Evolutionary conservation across 2,329 filamentous ascomycete genomes (phyloP).

Genomic region (Colletotrichum salicis): DNA sequence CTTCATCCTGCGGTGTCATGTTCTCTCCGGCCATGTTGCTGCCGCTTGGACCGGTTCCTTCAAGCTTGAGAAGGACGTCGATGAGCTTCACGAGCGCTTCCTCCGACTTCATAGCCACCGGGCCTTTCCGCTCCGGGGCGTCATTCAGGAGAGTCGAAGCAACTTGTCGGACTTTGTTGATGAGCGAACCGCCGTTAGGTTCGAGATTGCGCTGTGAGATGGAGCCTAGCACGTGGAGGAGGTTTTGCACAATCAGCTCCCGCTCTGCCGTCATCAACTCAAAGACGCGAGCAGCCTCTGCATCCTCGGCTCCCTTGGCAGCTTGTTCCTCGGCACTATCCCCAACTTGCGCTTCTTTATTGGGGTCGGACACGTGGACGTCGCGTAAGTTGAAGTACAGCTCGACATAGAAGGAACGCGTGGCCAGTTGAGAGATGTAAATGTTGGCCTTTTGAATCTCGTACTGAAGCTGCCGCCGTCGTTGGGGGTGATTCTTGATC

Average conservation of each 20-base stretch:
- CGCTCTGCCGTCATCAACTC: slow-evolving; percentile 78
- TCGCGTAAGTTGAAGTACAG: slow-evolving; percentile 84
- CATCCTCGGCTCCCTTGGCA: slow-evolving; percentile 52
- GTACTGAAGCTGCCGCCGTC: slow-evolving; percentile 73
- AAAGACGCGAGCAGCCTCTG: slow-evolving; percentile 61
- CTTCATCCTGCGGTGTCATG: slow-evolving; percentile 71
- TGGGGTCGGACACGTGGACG: slow-evolving; percentile 63
- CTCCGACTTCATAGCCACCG: slow-evolving; percentile 68
- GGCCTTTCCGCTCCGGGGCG: slow-evolving; percentile 61
- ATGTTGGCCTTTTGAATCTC: slow-evolving; percentile 95
- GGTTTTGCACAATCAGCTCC: slow-evolving; percentile 82
- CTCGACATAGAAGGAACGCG: slow-evolving; percentile 85
- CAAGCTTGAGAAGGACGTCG: slow-evolving; percentile 78
- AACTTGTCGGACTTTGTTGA: slow-evolving; percentile 86
- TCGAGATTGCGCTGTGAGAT: slow-evolving; percentile 90
- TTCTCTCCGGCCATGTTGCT: slow-evolving; percentile 40
- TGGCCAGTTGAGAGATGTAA: slow-evolving; percentile 82
- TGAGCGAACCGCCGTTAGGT: slow-evolving; percentile 71
- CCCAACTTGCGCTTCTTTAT: slow-evolving; percentile 47
- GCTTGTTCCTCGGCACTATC: slow-evolving; percentile 50
- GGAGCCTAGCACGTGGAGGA: slow-evolving; percentile 78
- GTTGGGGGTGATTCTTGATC: slow-evolving; percentile 59
- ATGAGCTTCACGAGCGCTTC: slow-evolving; percentile 78
- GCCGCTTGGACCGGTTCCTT: slow-evolving; percentile 64
- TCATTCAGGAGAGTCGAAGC: slow-evolving; percentile 80